These are phyloP conservation scores for Hygrocybe punicea DNA, from an alignment of 768 basidiomycete species.

Conservation along the genomic window DNA sequence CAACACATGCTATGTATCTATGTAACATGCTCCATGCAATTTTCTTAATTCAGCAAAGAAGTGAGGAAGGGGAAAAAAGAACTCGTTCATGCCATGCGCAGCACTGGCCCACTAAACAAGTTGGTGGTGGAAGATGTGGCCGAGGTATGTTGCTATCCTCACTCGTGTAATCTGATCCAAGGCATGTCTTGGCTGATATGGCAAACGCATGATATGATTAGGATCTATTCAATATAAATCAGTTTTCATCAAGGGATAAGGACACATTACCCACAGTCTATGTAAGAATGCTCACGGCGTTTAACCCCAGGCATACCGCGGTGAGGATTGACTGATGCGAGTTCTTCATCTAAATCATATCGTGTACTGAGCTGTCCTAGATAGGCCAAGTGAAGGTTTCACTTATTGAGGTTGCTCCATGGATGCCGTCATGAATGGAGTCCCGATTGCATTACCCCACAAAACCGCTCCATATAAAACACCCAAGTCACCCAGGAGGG, in stretches of 20 bases:
- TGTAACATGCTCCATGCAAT: too few relatives aligned
- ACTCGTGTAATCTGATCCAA: slow-evolving; percentile 6
- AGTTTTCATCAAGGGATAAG: neutral
- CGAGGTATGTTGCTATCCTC: slow-evolving; percentile 18
- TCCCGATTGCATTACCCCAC: slow-evolving; percentile 23
- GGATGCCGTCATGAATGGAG: slow-evolving; percentile 24
- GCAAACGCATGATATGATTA: slow-evolving; percentile 10
- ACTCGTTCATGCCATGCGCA: too few relatives aligned
- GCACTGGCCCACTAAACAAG: too few relatives aligned
- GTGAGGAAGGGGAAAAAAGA: too few relatives aligned
- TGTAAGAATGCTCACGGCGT: slow-evolving; percentile 1
- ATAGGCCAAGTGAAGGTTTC: slow-evolving; percentile 23
- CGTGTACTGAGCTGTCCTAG: slow-evolving; percentile 21
- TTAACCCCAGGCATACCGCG: neutral
- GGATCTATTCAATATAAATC: slow-evolving; percentile 13
- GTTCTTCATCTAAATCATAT: slow-evolving; percentile 24
- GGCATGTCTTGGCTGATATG: slow-evolving; percentile 6
- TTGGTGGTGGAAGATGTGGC: slow-evolving; percentile 3
- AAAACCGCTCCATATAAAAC: slow-evolving; percentile 36
- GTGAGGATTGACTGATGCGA: neutral
- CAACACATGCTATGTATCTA: too few relatives aligned
- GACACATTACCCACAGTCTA: neutral
- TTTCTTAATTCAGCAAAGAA: too few relatives aligned
- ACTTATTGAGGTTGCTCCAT: slow-evolving; percentile 28
- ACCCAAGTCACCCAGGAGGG: slow-evolving; percentile 37